A percentile compares a stretch with the other conserved stretches of the same genome.
Conservation (phyloP, 768 basidiomycete genomes). For the Clathrus columnatus region DNA sequence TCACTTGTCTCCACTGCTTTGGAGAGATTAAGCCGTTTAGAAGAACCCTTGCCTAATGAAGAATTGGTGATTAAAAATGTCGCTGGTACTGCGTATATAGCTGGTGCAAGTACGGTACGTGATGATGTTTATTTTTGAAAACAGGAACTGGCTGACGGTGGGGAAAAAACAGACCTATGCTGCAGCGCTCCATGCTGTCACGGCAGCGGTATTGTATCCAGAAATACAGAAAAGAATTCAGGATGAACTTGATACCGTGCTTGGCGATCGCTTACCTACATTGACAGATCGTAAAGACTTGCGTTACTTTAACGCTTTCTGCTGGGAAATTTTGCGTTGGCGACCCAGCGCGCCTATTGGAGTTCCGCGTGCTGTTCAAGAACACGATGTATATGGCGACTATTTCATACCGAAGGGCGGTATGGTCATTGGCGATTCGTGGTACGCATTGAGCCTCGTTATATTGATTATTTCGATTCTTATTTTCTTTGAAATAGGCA, state of each 20-base stretch:
- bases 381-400: conserved; percentile 9
- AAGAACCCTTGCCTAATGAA: neutral
- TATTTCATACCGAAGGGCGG: conserved; percentile 3
- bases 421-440: conserved; percentile 4
- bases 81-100: conserved; percentile 40
- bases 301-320: conserved; percentile 4
- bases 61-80: conserved; percentile 43
- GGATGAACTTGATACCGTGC: conserved; percentile 6
- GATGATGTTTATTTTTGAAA: neutral
- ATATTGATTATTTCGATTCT: neutral
- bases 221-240: neutral
- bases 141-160: no score
- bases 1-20: neutral
- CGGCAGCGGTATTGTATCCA: neutral
- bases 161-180: neutral
- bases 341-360: conserved; percentile 4
- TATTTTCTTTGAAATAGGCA: neutral
- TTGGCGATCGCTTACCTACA: conserved; percentile 3
- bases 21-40: neutral
- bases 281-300: conserved; percentile 1
- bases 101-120: conserved; percentile 25
- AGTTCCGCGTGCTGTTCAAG: conserved; percentile 1
- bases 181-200: neutral
- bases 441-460: no score
- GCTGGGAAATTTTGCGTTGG: conserved; percentile 7